Evolutionary conservation across 78 protist genomes (phyloP).

Genomic region (Emiliania huxleyi): DNA sequence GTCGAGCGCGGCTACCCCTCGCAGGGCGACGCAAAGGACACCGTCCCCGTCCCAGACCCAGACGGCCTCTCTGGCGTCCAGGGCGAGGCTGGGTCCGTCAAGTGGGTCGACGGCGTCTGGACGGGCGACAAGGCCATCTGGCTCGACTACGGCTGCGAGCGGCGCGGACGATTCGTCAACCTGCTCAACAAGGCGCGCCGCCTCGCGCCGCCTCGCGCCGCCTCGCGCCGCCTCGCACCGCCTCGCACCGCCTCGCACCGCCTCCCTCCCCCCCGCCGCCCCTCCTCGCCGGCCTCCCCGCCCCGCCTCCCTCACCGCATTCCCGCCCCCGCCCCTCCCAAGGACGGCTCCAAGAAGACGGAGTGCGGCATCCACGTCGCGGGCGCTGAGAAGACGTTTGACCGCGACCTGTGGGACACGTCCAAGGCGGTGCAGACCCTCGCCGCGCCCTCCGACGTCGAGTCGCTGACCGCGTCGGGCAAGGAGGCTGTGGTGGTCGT

Average conservation of each 20-base stretch:
- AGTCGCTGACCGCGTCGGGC: not conserved
- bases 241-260: too few relatives aligned
- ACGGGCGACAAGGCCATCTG: not conserved
- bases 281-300: too few relatives aligned
- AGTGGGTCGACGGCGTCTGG: not conserved
- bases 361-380: constrained; percentile 64
- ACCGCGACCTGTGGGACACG: constrained; percentile 27
- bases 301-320: not conserved
- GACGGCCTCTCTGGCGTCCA: not conserved
- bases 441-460: not conserved
- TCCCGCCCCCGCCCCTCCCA: too few relatives aligned
- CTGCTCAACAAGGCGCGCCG: too few relatives aligned
- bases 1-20: constrained; percentile 52
- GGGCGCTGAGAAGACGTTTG: constrained; percentile 51
- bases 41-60: not conserved
- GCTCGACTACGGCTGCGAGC: constrained; percentile 50
- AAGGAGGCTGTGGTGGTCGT: constrained; percentile 36
- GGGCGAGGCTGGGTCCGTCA: constrained; percentile 19
- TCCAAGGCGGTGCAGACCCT: not conserved
- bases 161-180: too few relatives aligned
- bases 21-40: constrained; percentile 54
- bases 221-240: too few relatives aligned
- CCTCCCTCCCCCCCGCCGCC: too few relatives aligned
- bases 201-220: too few relatives aligned
- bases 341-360: constrained; percentile 55